phyloP scores from a whole-genome alignment of 306 rosid species.

The Casuarina cunninghamiana region DNA sequence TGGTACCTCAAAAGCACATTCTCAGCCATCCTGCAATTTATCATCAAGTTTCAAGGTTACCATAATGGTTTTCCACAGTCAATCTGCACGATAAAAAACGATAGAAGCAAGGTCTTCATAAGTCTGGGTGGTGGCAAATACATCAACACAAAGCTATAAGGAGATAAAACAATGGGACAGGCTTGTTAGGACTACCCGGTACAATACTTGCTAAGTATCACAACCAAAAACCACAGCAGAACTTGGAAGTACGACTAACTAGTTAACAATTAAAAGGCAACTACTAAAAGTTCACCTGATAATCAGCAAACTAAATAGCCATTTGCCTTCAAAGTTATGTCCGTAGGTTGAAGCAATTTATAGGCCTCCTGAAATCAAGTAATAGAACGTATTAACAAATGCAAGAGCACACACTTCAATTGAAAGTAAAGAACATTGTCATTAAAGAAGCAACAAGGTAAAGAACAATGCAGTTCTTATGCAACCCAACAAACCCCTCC shows the following conservation, averaged over 20 bases:
- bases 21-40: slow-evolving; percentile 96
- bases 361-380: slow-evolving; percentile 79
- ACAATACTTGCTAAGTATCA: too few relatives aligned
- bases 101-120: slow-evolving; percentile 89
- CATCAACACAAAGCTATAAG: slow-evolving; percentile 85
- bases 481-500: too few relatives aligned
- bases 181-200: too few relatives aligned
- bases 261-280: slow-evolving; percentile 6
- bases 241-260: too few relatives aligned
- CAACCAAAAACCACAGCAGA: too few relatives aligned
- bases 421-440: too few relatives aligned
- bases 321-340: slow-evolving; percentile 77
- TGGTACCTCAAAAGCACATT: slow-evolving; percentile 92
- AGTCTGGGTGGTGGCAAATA: slow-evolving; percentile 83
- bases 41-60: slow-evolving; percentile 90
- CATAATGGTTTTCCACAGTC: slow-evolving; percentile 94
- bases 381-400: slow-evolving; percentile 17
- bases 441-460: too few relatives aligned
- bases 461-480: too few relatives aligned
- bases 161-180: slow-evolving; percentile 14
- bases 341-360: slow-evolving; percentile 90
- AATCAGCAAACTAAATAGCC: slow-evolving; percentile 92
- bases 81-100: slow-evolving; percentile 68
- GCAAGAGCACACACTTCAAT: background rate
- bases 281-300: slow-evolving; percentile 59